A percentile compares a stretch with the other conserved stretches of the same genome.
Conservation (phyloP, 2,329 filamentous ascomycete species). For the Xylaria sp. region DNA sequence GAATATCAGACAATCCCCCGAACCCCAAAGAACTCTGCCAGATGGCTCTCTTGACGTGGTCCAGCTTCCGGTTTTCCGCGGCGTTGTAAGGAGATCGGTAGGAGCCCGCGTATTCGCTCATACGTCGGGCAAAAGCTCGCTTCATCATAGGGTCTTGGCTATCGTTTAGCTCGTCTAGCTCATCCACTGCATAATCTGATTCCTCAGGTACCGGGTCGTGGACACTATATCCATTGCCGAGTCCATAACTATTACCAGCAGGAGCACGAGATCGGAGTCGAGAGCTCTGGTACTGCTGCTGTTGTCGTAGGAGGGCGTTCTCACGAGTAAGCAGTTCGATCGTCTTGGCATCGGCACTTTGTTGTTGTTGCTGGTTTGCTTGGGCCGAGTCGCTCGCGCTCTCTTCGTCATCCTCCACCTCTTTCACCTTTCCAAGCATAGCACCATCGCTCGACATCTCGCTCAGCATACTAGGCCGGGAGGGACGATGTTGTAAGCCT, state of each 20-base stretch:
- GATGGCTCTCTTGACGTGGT: conserved; percentile 72
- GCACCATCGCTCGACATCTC: conserved; percentile 73
- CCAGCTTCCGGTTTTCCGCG: conserved; percentile 70
- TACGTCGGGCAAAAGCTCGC: conserved; percentile 60
- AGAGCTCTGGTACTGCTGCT: conserved; percentile 64
- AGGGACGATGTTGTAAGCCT: conserved; percentile 82
- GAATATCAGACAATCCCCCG: conserved; percentile 67
- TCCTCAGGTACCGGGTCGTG: conserved; percentile 71
- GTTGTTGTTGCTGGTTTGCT: conserved; percentile 61
- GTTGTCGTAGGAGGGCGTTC: conserved; percentile 68
- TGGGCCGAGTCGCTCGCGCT: conserved; percentile 66
- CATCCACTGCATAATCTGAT: conserved; percentile 77
- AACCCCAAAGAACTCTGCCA: conserved; percentile 80
- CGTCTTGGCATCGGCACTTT: conserved; percentile 67
- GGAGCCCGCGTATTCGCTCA: conserved; percentile 65
- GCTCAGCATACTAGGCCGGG: conserved; percentile 79
- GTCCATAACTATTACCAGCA: conserved; percentile 62
- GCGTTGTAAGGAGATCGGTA: conserved; percentile 60
- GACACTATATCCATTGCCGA: conserved; percentile 68
- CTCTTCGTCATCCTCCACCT: conserved; percentile 73
- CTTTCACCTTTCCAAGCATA: conserved; percentile 74
- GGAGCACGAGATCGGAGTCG: conserved; percentile 68
- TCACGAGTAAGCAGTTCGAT: conserved; percentile 72
- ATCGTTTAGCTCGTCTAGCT: conserved; percentile 72
- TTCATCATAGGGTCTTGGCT: conserved; percentile 58